These are phyloP conservation scores for Sungouiozyma intestinalis DNA, from an alignment of 805 yeast genomes.

Conservation along the genomic window DNA sequence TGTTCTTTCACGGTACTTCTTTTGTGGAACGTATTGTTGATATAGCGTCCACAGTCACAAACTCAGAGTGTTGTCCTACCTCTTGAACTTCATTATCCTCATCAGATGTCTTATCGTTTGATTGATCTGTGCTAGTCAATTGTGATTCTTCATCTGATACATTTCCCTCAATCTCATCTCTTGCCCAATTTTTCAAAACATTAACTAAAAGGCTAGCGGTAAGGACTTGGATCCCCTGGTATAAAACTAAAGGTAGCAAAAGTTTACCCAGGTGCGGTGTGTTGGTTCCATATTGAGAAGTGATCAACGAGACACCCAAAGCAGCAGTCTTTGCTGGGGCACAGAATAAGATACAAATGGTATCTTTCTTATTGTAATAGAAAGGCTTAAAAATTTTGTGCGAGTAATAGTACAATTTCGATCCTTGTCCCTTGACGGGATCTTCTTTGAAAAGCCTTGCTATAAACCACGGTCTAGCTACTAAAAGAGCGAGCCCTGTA, in stretches of 20 bases:
- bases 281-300: constrained; percentile 64
- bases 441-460: constrained; percentile 33
- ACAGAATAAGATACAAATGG: constrained; percentile 73
- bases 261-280: constrained; percentile 56
- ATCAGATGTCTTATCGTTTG: constrained; percentile 1
- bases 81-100: constrained; percentile 3
- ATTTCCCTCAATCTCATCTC: constrained; percentile 17
- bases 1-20: no score
- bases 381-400: constrained; percentile 43
- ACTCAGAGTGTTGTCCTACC: neutral
- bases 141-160: constrained; percentile 5
- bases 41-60: neutral
- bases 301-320: constrained; percentile 72
- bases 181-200: constrained; percentile 57
- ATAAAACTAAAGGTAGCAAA: constrained; percentile 72
- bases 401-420: constrained; percentile 35
- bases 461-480: constrained; percentile 53
- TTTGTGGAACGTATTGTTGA: neutral
- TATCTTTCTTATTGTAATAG: constrained; percentile 58
- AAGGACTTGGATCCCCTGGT: constrained; percentile 80
- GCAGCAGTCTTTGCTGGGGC: constrained; percentile 95
- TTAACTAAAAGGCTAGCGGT: constrained; percentile 65
- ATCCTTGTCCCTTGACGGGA: constrained; percentile 37
- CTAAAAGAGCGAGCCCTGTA: constrained; percentile 48
- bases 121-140: neutral